Evolutionary conservation across 208 protist genomes (phyloP).

Genomic region (Strigomonas culicis): DNA sequence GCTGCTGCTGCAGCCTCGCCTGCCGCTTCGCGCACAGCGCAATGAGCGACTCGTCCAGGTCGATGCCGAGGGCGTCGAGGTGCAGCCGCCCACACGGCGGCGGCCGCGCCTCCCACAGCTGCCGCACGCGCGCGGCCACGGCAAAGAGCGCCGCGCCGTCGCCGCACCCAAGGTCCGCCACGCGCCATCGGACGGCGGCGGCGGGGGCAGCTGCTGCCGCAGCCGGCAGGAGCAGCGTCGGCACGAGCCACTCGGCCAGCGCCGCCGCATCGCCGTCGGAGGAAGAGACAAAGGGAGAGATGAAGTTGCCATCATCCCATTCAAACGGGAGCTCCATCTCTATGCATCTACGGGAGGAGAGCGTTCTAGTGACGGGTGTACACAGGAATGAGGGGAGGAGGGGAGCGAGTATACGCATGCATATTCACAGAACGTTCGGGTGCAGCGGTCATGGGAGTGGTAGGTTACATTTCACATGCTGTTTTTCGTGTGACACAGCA

Average conservation of each 20-base stretch:
- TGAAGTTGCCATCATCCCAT: slow-evolving; percentile 73
- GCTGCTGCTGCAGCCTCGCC: slow-evolving; percentile 2
- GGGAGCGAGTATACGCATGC: not conserved
- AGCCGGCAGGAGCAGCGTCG: slow-evolving; percentile 13
- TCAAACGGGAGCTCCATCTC: slow-evolving; percentile 60
- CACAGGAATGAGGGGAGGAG: no score
- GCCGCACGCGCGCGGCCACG: slow-evolving; percentile 20
- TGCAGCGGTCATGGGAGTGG: not conserved
- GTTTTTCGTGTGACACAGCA: not conserved
- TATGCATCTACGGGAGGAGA: not conserved
- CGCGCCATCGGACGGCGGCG: slow-evolving; percentile 16
- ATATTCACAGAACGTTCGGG: no score
- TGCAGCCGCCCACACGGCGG: not conserved
- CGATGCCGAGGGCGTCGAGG: slow-evolving; percentile 33
- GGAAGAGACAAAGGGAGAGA: slow-evolving; percentile 67
- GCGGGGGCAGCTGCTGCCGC: not conserved
- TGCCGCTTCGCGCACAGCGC: slow-evolving; percentile 10
- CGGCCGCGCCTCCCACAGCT: slow-evolving; percentile 16
- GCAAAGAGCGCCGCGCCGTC: slow-evolving; percentile 45
- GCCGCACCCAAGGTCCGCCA: slow-evolving; percentile 72
- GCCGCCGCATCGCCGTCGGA: slow-evolving; percentile 25
- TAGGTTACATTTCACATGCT: not conserved
- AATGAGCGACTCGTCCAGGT: slow-evolving; percentile 64
- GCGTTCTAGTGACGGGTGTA: not conserved
- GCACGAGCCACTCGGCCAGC: slow-evolving; percentile 36